Base-by-base conservation (phyloP, 805 yeast species). In the Teunomyces kruisii region DNA sequence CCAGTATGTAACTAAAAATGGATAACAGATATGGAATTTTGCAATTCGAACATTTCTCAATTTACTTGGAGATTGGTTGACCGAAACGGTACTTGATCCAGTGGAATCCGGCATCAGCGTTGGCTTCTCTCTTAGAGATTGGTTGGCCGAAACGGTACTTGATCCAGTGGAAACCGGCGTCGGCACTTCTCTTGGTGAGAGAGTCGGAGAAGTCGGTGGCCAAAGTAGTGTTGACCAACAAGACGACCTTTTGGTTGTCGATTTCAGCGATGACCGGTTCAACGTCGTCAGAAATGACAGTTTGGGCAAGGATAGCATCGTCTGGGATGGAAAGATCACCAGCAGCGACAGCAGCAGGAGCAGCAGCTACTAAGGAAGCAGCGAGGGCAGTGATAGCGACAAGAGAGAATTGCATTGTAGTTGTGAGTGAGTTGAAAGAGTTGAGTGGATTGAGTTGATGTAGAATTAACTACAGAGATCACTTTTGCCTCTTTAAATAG, bases 141-240 rank as follows among this genome's bases (percentile, higher is more conserved):
- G 53, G 52, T 22, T 45, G 45, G n/a, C 42, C 44, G 5, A 32
- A 12, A 10, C 45, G 26, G 32, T 38, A 43, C 16, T 12, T 26
- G 29, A 37, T 16, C 48, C 43, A 47, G 39, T 40, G 39, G 32
- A 36, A 39, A 14, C 30, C 30, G 28, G 51, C 48, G 1, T 44
- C 48, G 22, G 48, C 51, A 4, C 42, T 41, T 9, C 45, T 43
- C 6, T 44, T 41, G 19, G 40, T 32, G 28, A 26, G 5, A 3
- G 48, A 36, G 9, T 43, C 45, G 7, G 43, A 3, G 2, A 46
- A 39, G 9, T 43, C 45, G 7, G 43, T 44, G 12, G 52, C 45
- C 13, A 41, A 14, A 35, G 56, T 52, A 17, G 52, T 13, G 44
- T 52, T 52, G 44, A 53, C 45, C 26, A 49, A 17, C 16, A 51